phyloP scores from a whole-genome alignment of 148 eudicot species.

The Limonium bicolor region DNA sequence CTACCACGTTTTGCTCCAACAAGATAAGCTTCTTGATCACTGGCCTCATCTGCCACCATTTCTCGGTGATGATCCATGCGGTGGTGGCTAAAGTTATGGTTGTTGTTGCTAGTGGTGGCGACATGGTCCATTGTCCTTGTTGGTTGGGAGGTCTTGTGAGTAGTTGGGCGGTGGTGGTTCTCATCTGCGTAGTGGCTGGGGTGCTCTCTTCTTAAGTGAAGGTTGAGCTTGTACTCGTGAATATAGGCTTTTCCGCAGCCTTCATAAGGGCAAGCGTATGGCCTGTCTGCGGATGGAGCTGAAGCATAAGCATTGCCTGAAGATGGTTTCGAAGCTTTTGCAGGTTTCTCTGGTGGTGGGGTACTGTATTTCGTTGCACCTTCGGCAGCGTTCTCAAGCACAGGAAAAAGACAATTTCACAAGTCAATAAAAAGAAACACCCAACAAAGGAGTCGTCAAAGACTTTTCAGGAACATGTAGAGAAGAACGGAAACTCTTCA shows the following conservation, averaged over 20 bases:
- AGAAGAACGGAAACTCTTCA: neutral
- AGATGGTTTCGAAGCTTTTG: constrained; percentile 44
- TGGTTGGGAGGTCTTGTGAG: constrained; percentile 34
- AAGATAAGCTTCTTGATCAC: constrained; percentile 65
- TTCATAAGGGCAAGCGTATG: constrained; percentile 76
- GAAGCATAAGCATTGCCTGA: constrained; percentile 33
- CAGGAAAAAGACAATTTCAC: neutral
- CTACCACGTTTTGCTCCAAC: constrained; percentile 41
- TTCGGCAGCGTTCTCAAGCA: constrained; percentile 40
- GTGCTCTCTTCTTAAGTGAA: constrained; percentile 75
- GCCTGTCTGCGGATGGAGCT: constrained; percentile 72
- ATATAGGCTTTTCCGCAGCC: constrained; percentile 93
- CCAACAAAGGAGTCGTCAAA: neutral
- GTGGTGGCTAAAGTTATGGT: constrained; percentile 17
- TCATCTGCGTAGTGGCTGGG: constrained; percentile 81
- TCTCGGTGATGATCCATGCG: constrained; percentile 92
- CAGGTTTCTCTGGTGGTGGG: constrained; percentile 56
- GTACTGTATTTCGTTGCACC: constrained; percentile 27
- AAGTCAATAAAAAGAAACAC: no score
- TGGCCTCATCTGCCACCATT: constrained; percentile 68
- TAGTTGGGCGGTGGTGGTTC: constrained; percentile 17
- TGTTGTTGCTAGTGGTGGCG: constrained; percentile 4
- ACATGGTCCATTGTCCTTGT: no score
- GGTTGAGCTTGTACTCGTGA: constrained; percentile 92
- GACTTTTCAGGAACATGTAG: neutral